Base-by-base conservation (phyloP, 495 filamentous ascomycete species). In the Penicillium silybi region DNA sequence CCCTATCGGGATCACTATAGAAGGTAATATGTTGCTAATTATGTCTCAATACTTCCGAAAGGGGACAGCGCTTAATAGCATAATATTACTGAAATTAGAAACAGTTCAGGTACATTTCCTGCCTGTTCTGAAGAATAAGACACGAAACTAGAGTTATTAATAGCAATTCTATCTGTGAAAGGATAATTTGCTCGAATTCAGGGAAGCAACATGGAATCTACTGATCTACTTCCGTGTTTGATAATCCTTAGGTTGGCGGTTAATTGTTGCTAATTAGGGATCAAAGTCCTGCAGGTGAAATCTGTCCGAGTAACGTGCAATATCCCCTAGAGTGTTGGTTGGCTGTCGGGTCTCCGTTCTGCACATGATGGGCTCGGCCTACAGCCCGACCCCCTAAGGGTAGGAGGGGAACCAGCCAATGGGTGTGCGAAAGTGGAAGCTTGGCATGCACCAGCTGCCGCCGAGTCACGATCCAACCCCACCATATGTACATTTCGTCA, bases 251-350 rank as follows among this genome's bases (percentile, higher is more conserved):
- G 2, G 27, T 29, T 25, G 52, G 65, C 65, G 64, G 52, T 56
- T 65, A 65, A 65, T 34, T 63, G 57, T 54, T 58, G 56, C 64
- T 65, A 67, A 67, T 67, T 64, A 67, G 58, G 64, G 54, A 26
- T 13, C 29, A 1, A 29, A 29, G 26, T 29, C 26, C 26, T 29
- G 26, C 4, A 9, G 26, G 26, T 29, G 26, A 8, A 2, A 29
- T 29, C 7, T 10, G 26, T 10, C 26, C 5, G 26, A 29, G 26
- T 29, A 29, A 26, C 25, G 25, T 26, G 25, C 25, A 3, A 26
- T 26, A 26, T 26, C 7, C 25, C 25, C 25, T 7, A 29, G 11
- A 29, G 3, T 4, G 7, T 5, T 44, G 57, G 56, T 57, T 57
- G 54, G 54, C 8, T 50, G 22, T 16, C 6, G n/a, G 26, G 17